Conservation (phyloP, 169 alveolate genomes). For the Plasmodium gonderi region DNA sequence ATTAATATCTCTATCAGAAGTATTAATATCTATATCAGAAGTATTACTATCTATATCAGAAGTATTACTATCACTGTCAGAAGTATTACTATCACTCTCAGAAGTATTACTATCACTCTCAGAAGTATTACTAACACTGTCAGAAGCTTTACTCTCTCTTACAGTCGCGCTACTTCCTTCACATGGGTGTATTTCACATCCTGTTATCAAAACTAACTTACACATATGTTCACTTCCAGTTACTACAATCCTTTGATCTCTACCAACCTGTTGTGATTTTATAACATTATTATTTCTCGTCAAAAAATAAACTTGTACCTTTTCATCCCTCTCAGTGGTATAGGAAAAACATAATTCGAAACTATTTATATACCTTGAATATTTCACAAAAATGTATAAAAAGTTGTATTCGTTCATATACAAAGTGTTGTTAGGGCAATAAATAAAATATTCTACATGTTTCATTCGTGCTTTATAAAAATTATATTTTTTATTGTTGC, state of each 20-base stretch:
- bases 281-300: constrained; percentile 7
- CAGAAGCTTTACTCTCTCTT: neutral
- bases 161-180: neutral
- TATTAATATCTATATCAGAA: no score
- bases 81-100: no score
- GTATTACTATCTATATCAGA: neutral
- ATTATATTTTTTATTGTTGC: constrained; percentile 13
- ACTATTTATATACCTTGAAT: constrained; percentile 17
- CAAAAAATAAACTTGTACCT: constrained; percentile 18
- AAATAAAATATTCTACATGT: constrained; percentile 39
- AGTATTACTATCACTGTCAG: no score
- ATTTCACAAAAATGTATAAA: constrained; percentile 29
- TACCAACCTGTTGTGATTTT: neutral
- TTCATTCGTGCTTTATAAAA: neutral
- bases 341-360: constrained; percentile 39
- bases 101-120: neutral
- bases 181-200: no score
- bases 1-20: neutral
- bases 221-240: neutral
- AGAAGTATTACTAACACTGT: neutral
- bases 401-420: constrained; percentile 45
- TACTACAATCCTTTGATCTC: neutral
- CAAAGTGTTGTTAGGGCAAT: constrained; percentile 12
- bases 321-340: neutral
- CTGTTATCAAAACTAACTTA: constrained; percentile 12